Evolutionary conservation across 129 eudicot genomes (phyloP), one percentile per base, ranked within the genome.

Genomic region (Lactuca sativa): DNA sequence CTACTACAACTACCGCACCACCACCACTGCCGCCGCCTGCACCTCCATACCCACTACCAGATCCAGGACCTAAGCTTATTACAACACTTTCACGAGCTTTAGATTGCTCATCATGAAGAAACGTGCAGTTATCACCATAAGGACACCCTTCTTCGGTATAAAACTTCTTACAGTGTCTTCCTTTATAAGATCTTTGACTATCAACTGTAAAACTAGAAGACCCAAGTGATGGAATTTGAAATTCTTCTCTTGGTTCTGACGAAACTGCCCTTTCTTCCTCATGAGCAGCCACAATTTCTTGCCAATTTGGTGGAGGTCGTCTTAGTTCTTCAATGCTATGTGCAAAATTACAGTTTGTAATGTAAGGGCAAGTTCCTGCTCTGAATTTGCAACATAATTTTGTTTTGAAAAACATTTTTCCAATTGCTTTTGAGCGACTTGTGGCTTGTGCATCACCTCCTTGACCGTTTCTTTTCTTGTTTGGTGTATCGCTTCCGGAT

Each of bases 91-190:
- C 98, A 43, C 98, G 85, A 79, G 95, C 82, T 55, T 78, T 86
- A 6, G 98, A 92, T 56, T 86, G 98, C 81, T 92, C 98, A 78
- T 92, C 98, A 65, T 92, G 98, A 67, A 92, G 90, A 58, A 89
- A 92, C 49, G 98, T 89, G 73, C 98, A 92, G 76, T 70, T 89
- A 60, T 92, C 96, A 53, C 98, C 98, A 75, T 89, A 92, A 4
- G 98, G 98, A 70, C 98, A 92, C 1, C 98, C 98, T 63, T 92
- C 98, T 74, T 92, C 98, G 6, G 98, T 89, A 70, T 82, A 92
- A 63, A 92, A 92, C 92, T 89, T 92, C 77, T 92, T 92, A 77
- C 98, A 92, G 57, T 89, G 98, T 9, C 98, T 59, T 30, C 98
- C 98, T 74, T 92, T 92, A 58, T 83, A 79, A 15, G 98, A 89